Percentiles rank a stretch among this genome's conserved stretches.
Conservation (phyloP, 176 grass and related monocot genomes). For the Oryza australiensis region DNA sequence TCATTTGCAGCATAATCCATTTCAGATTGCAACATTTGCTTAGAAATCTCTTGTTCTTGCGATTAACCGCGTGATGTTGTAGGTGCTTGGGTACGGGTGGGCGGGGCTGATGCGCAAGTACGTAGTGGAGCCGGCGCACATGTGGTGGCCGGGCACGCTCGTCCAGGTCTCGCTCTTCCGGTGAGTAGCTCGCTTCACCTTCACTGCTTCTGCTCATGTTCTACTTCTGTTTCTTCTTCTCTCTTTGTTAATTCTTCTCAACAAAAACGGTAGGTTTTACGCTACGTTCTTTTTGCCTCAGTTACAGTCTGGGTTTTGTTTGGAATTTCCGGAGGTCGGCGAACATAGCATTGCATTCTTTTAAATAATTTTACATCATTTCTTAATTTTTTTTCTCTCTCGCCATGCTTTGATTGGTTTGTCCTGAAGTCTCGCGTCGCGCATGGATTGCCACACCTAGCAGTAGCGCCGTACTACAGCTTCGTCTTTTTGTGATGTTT, state of each 20-base stretch:
- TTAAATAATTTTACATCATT: not conserved
- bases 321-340: not conserved
- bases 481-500: not conserved
- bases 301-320: not conserved
- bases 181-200: conserved; percentile 30
- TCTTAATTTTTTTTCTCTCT: not conserved
- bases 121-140: conserved; percentile 87
- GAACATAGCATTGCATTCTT: not conserved
- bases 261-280: not conserved
- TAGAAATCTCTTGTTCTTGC: not conserved
- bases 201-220: not conserved
- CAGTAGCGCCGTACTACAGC: not conserved
- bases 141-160: conserved; percentile 94
- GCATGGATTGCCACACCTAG: not conserved
- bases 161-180: conserved; percentile 95
- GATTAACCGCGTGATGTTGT: not conserved
- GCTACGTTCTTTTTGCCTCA: not conserved
- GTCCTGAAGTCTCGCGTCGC: not conserved
- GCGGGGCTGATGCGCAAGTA: conserved; percentile 89
- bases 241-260: not conserved
- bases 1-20: not conserved
- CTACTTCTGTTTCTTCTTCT: not conserved
- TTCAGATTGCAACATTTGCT: not conserved
- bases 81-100: conserved; percentile 95
- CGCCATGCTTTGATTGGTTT: not conserved